These are phyloP conservation scores for Botrytis pseudocinerea DNA, from an alignment of 2,329 filamentous ascomycete species.

Conservation along the genomic window DNA sequence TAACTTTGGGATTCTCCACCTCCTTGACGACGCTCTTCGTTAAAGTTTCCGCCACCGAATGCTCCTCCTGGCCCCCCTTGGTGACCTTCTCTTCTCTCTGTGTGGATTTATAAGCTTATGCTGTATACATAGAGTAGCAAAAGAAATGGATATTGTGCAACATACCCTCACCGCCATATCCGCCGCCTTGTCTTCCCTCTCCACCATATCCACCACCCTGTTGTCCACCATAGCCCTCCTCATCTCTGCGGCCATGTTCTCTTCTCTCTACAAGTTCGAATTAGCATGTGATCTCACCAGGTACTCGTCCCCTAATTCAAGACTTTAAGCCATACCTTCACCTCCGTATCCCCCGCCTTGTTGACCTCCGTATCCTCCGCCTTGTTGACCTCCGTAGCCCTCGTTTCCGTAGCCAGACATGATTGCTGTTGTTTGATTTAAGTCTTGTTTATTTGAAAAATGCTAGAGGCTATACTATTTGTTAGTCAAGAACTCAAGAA, in stretches of 20 bases:
- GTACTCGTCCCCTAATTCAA: too few species aligned
- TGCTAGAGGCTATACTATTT: background rate
- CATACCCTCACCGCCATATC: constrained; percentile 24
- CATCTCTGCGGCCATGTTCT: constrained; percentile 5
- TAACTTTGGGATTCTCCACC: constrained; percentile 21
- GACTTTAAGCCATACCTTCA: background rate
- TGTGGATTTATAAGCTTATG: background rate
- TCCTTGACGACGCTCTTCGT: constrained; percentile 11
- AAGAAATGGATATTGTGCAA: background rate
- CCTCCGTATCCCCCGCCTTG: constrained; percentile 21
- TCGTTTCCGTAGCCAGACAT: constrained; percentile 28
- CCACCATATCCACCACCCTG: constrained; percentile 24
- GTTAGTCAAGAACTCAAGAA: background rate
- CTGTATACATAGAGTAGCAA: background rate
- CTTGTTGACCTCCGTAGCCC: constrained; percentile 20
- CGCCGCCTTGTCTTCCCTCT: constrained; percentile 25
- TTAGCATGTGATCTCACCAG: background rate
- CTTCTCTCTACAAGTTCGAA: background rate
- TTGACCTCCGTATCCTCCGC: constrained; percentile 22
- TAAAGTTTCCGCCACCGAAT: constrained; percentile 24
- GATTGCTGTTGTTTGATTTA: constrained; percentile 9
- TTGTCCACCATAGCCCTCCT: constrained; percentile 17
- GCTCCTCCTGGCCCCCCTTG: constrained; percentile 24
- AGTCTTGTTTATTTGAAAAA: background rate
- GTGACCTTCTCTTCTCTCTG: constrained; percentile 16